A percentile compares a stretch with the other conserved stretches of the same genome.
These are phyloP conservation scores for Xylaria sp. DNA, from an alignment of 2,329 filamentous ascomycete species.

Conservation along the genomic window DNA sequence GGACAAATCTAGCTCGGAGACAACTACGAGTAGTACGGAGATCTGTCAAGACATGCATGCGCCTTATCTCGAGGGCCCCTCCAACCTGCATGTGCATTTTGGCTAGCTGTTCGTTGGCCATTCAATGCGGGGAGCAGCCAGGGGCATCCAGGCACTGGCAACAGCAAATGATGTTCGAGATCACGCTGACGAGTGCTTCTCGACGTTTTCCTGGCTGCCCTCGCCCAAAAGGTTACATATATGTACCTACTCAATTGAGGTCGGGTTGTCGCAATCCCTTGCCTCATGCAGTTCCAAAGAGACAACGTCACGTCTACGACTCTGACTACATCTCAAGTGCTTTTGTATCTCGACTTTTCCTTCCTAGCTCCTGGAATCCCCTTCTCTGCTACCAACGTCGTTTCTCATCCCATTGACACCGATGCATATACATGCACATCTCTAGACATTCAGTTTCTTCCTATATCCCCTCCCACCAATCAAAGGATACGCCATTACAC, in stretches of 20 bases:
- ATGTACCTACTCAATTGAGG: background rate
- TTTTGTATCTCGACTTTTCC: constrained; percentile 1
- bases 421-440: constrained; percentile 1
- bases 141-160: background rate
- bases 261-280: background rate
- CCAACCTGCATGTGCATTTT: constrained; percentile 16
- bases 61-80: constrained; percentile 13
- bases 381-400: background rate
- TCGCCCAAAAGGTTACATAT: constrained; percentile 1
- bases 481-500: background rate
- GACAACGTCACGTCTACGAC: no score
- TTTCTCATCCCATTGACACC: background rate
- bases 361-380: background rate
- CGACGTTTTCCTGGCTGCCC: constrained; percentile 5
- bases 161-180: constrained; percentile 15
- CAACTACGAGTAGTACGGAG: constrained; percentile 10
- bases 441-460: constrained; percentile 4
- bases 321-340: background rate
- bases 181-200: constrained; percentile 13
- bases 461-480: constrained; percentile 8
- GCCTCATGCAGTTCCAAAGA: constrained; percentile 3
- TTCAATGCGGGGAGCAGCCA: constrained; percentile 5
- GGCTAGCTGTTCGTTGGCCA: constrained; percentile 13
- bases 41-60: constrained; percentile 9
- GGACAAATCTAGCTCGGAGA: background rate